Evolutionary conservation across 2,329 filamentous ascomycete species (phyloP).

Genomic region (Talaromyces marneffei): DNA sequence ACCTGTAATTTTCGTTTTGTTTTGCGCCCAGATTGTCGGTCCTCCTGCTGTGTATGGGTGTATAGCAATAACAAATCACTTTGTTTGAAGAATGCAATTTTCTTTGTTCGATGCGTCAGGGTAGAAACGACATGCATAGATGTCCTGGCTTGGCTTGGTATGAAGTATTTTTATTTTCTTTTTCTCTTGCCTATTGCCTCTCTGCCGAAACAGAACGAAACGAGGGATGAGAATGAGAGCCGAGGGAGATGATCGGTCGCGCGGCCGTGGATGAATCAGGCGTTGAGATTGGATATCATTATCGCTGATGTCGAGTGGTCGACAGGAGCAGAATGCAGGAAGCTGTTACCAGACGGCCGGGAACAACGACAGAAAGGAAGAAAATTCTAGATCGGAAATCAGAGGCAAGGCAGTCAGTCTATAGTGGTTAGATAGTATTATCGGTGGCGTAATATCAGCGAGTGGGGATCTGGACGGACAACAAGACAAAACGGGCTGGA

Average conservation of each 20-base stretch:
- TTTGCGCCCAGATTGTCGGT: background rate
- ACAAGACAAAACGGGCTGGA: background rate
- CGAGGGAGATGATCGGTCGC: background rate
- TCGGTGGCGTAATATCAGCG: background rate
- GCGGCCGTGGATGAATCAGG: background rate
- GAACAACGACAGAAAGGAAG: background rate
- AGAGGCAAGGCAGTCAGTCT: background rate
- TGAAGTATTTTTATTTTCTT: background rate
- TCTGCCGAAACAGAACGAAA: background rate
- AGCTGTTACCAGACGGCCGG: background rate
- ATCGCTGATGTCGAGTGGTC: background rate
- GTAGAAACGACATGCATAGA: no score
- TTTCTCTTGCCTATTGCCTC: background rate
- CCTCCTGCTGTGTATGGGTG: background rate
- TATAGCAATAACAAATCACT: background rate
- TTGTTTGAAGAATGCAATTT: background rate
- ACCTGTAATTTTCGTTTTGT: background rate
- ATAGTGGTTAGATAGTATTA: background rate
- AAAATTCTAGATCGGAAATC: background rate
- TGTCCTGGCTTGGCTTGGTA: background rate
- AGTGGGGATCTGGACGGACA: conserved; percentile 1
- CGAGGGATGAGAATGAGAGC: background rate
- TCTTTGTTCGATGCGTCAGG: background rate
- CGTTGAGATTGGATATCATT: background rate
- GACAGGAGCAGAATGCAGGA: background rate